Conservation (phyloP, 441 rosid species). For the Aleurites moluccanus region DNA sequence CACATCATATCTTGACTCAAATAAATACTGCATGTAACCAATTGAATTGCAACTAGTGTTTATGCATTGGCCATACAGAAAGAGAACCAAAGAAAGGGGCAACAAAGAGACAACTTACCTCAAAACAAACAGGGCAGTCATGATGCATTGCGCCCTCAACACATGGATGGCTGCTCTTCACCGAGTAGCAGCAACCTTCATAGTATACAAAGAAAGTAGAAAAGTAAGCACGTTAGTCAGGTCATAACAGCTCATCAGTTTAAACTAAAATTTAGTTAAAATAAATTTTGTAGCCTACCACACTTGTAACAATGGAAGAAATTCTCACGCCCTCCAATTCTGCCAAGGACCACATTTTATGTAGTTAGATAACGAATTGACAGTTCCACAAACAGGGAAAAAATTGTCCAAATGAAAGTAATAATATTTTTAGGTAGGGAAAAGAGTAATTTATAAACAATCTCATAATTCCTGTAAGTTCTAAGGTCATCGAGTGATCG, state of each 20-base stretch:
- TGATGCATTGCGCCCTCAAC: constrained; percentile 97
- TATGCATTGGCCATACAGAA: neutral
- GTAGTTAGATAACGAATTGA: neutral
- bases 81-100: neutral
- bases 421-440: no score
- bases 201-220: neutral
- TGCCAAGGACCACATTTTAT: constrained; percentile 25
- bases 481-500: neutral
- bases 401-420: neutral
- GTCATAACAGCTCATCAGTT: neutral
- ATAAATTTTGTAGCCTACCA: constrained; percentile 47
- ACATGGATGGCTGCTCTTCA: constrained; percentile 73
- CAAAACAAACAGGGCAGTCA: constrained; percentile 89
- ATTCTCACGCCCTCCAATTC: constrained; percentile 82
- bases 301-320: constrained; percentile 90
- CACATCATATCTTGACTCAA: constrained; percentile 66
- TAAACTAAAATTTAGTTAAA: neutral
- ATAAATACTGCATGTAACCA: constrained; percentile 57
- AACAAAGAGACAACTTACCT: constrained; percentile 42
- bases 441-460: neutral
- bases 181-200: constrained; percentile 84
- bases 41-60: neutral
- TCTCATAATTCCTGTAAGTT: neutral
- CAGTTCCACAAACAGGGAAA: neutral
- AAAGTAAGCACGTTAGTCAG: neutral